phyloP scores from a whole-genome alignment of 345 rosid genomes.

The Trapa incisa region DNA sequence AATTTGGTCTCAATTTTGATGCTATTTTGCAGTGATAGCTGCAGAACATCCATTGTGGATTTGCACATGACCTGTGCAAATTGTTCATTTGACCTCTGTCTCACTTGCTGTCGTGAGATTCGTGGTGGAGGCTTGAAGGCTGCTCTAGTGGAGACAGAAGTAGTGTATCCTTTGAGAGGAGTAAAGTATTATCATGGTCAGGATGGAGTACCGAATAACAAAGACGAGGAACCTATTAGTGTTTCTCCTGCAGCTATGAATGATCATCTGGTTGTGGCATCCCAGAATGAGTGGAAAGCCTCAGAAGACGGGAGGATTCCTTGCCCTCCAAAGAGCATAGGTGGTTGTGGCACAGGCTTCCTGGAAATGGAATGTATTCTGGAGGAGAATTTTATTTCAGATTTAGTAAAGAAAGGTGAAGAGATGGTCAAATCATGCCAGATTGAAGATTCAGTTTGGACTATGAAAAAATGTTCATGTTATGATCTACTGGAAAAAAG shows the following conservation, averaged over 20 bases:
- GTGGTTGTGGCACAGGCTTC: conserved; percentile 25
- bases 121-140: conserved; percentile 24
- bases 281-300: conserved; percentile 25
- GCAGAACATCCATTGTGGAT: conserved; percentile 35
- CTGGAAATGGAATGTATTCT: conserved; percentile 27
- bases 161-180: conserved; percentile 12
- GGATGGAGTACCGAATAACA: not conserved
- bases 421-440: conserved; percentile 7
- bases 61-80: conserved; percentile 29
- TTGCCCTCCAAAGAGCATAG: conserved; percentile 21
- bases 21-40: conserved; percentile 22
- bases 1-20: not conserved
- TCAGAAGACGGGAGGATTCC: conserved; percentile 26
- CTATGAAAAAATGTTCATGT: conserved; percentile 23
- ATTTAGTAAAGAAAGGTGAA: conserved; percentile 29
- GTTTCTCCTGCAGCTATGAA: not conserved
- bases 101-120: conserved; percentile 28
- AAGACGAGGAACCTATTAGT: not conserved
- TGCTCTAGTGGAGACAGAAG: conserved; percentile 10
- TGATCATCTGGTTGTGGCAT: not conserved
- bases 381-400: conserved; percentile 16
- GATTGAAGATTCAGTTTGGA: not conserved
- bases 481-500: conserved; percentile 12
- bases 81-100: conserved; percentile 31
- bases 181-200: conserved; percentile 24